Conservation (phyloP, 305 asterid species). For the Fraxinus albicans region DNA sequence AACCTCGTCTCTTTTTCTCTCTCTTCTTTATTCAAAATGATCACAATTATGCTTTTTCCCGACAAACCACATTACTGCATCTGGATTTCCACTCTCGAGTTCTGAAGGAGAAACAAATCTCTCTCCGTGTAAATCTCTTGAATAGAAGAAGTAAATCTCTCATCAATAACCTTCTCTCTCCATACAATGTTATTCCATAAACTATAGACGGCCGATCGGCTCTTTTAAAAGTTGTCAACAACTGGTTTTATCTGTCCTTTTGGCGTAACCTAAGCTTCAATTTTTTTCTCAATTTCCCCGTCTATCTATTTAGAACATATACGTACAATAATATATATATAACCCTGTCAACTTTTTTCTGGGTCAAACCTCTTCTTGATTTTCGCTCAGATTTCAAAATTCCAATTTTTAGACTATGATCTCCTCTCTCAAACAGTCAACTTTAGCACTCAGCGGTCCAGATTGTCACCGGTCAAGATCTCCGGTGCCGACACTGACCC, state of each 20-base stretch:
- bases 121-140: neutral
- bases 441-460: constrained; percentile 31
- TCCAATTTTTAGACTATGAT: constrained; percentile 38
- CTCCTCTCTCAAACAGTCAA: constrained; percentile 51
- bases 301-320: neutral
- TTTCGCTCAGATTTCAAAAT: constrained; percentile 10
- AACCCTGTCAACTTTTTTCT: constrained; percentile 13
- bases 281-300: neutral
- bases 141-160: neutral
- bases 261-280: constrained; percentile 34
- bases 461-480: constrained; percentile 33
- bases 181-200: neutral
- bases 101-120: neutral
- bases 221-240: constrained; percentile 30
- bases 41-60: neutral
- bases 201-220: neutral
- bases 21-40: neutral
- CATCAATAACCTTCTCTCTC: neutral
- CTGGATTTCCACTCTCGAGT: neutral
- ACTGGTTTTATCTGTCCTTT: constrained; percentile 21
- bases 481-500: constrained; percentile 11
- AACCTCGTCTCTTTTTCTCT: neutral
- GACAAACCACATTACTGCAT: neutral
- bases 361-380: constrained; percentile 24
- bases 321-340: neutral